Percentiles rank a stretch among this genome's conserved stretches.
Evolutionary conservation across 805 yeast genomes (phyloP).

Genomic region (Candida taoyuanica): DNA sequence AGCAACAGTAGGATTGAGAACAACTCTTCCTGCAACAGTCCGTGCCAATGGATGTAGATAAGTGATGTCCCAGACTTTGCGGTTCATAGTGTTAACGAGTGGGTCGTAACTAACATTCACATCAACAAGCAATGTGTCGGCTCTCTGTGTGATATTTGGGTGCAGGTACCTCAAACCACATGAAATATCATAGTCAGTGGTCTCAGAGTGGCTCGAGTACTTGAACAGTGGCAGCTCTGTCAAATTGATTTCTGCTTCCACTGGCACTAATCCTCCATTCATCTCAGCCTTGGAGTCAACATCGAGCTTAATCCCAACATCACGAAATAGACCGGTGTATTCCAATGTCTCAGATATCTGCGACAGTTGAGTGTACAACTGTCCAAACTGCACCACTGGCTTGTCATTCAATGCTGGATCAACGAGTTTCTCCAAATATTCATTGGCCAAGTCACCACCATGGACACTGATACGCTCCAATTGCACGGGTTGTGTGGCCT

Average conservation of each 20-base stretch:
- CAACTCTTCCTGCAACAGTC: conserved; percentile 41
- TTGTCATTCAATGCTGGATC: conserved; percentile 36
- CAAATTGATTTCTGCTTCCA: conserved; percentile 41
- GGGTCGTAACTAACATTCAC: conserved; percentile 45
- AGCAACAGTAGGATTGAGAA: conserved; percentile 44
- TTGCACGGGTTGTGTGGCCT: conserved; percentile 20
- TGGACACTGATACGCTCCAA: conserved; percentile 18
- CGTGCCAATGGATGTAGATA: conserved; percentile 41
- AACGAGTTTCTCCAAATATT: conserved; percentile 43
- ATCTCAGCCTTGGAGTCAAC: too few relatives aligned
- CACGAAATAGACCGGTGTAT: conserved; percentile 42
- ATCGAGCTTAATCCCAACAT: too few relatives aligned
- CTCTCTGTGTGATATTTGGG: conserved; percentile 53
- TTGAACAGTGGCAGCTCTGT: conserved; percentile 30
- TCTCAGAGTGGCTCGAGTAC: conserved; percentile 31
- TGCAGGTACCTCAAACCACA: conserved; percentile 33
- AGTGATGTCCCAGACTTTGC: conserved; percentile 45
- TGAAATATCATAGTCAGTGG: conserved; percentile 32
- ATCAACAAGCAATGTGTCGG: conserved; percentile 45
- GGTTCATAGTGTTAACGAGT: conserved; percentile 39
- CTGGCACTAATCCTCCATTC: too few relatives aligned
- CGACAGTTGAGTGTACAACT: conserved; percentile 33
- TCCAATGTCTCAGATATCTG: conserved; percentile 32
- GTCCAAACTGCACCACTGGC: conserved; percentile 32
- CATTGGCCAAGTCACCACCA: conserved; percentile 35